phyloP scores from a whole-genome alignment of 441 rosid species.

The Mallotus japonicus region DNA sequence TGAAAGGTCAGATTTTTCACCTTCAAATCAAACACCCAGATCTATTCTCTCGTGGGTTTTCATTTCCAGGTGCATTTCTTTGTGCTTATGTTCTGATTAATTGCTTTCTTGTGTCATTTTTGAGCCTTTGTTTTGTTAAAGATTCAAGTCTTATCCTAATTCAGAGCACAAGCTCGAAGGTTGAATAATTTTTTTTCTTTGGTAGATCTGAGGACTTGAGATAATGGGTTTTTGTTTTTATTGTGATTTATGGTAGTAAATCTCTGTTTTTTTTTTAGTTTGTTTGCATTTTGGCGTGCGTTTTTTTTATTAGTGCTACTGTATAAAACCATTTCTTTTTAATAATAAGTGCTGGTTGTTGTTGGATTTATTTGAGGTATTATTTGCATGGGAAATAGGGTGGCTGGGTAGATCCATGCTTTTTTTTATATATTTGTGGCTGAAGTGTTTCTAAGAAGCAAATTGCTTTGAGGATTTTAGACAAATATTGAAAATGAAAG shows the following conservation, averaged over 20 bases:
- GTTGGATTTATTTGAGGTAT: background rate
- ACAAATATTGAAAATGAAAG: background rate
- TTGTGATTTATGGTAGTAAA: background rate
- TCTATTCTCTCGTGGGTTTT: background rate
- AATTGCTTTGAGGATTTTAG: background rate
- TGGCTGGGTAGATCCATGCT: background rate
- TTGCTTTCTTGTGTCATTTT: background rate
- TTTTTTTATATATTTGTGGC: background rate
- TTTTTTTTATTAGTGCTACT: background rate
- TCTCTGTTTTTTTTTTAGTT: background rate
- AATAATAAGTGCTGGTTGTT: too few species aligned
- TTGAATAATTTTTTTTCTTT: too few species aligned
- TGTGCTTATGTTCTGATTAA: background rate
- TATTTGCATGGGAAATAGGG: background rate
- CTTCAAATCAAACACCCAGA: background rate
- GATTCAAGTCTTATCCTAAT: background rate
- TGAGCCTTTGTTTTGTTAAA: background rate
- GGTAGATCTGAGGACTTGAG: constrained; percentile 2
- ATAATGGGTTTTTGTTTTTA: background rate
- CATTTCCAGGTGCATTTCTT: constrained; percentile 3
- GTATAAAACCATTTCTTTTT: background rate
- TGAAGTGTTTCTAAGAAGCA: background rate
- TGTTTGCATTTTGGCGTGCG: too few species aligned
- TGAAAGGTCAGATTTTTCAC: constrained; percentile 10
- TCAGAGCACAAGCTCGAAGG: background rate